Evolutionary conservation across 2,329 filamentous ascomycete species (phyloP), one percentile per base, ranked within the genome.

Genomic region (Lachnum nothofagi): DNA sequence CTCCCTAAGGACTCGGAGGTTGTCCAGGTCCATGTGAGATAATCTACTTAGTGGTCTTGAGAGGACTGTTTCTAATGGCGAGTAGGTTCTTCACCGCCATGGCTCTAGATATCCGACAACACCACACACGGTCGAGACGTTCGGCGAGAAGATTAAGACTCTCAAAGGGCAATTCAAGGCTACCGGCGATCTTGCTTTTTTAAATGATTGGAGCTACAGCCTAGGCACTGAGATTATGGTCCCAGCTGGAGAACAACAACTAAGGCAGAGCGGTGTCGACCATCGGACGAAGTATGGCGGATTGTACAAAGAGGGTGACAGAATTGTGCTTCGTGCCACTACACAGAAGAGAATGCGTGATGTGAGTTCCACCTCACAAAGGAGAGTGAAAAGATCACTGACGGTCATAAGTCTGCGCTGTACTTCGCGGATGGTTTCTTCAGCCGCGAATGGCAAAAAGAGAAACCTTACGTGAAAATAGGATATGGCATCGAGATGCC

Each of bases 361-460:
- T 64, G 62, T 63, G 25, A 31, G 55, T 84, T 78, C 24, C 20
- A 14, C 38, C 42, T 34, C 7, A 12, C 9, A 14, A 35, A 22
- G 8, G 20, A 12, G 22, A 29, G 35, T 23, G 35, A 10, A 24
- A 12, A 29, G 8, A 33, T 12, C 7, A 27, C 17, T 9, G 22
- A 8, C 9, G 35, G 27, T 12, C 38, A 25, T 4, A 24, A 65
- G 62, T 33, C 58, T 37, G 85, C 85, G 3, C 85, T 90, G 65
- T 85, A 90, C 65, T 90, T 88, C 67, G 69, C 89, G 62, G 83
- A 85, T 5, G 86, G 86, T 0, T 90, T 90, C 70, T 90, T 90
- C 61, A 86, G 86, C 0, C 74, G 88, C 0, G 78, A 84, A 40
- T 90, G 85, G n/a, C n/a, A n/a, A n/a, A n/a, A n/a, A n/a, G n/a